A percentile compares a stretch with the other conserved stretches of the same genome.
Evolutionary conservation across 2,329 filamentous ascomycete genomes (phyloP).

Genomic region (Arthrobotrys megalospora): DNA sequence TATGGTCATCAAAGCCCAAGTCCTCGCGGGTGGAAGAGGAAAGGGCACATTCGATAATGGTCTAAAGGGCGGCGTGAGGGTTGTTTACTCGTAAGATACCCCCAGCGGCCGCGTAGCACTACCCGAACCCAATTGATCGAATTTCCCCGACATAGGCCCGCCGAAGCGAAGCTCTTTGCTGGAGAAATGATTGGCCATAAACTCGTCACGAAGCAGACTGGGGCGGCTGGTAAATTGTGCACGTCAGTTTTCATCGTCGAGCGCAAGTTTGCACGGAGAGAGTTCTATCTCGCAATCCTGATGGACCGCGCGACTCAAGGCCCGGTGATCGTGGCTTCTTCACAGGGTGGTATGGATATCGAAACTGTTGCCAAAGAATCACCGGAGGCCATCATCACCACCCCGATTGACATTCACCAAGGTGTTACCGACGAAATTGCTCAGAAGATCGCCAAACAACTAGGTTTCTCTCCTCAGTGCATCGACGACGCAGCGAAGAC

Average conservation of each 20-base stretch:
- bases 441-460: conserved; percentile 86
- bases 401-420: conserved; percentile 90
- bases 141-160: conserved; percentile 73
- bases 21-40: conserved; percentile 95
- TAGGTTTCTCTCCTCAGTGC: conserved; percentile 98
- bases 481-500: conserved; percentile 94
- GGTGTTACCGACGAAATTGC: conserved; percentile 98
- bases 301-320: conserved; percentile 95
- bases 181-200: conserved; percentile 99
- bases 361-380: conserved; percentile 98
- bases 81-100: conserved; percentile 87
- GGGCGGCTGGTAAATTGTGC: conserved; percentile 91
- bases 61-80: conserved; percentile 97
- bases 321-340: conserved; percentile 96
- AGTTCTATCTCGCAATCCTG: conserved; percentile 98
- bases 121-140: conserved; percentile 37
- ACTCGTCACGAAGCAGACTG: conserved; percentile 99
- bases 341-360: conserved; percentile 99
- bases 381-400: conserved; percentile 95
- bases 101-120: not conserved
- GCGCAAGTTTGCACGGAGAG: conserved; percentile 98
- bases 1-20: conserved; percentile 99
- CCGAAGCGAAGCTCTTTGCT: conserved; percentile 96
- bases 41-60: conserved; percentile 99
- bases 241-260: conserved; percentile 99